phyloP scores from a whole-genome alignment of 805 yeast genomes.

The Teunomyces kruisii region DNA sequence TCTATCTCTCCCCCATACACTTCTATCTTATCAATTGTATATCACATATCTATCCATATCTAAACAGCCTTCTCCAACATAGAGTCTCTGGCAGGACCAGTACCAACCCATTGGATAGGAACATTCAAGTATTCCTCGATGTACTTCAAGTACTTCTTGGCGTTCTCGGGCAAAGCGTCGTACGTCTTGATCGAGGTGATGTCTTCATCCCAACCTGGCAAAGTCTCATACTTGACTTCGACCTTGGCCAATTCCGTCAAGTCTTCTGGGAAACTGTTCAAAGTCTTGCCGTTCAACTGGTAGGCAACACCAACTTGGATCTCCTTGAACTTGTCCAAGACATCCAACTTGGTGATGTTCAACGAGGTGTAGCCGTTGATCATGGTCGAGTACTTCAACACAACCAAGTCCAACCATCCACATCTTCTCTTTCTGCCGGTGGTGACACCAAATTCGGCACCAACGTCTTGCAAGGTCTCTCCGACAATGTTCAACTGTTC shows the following conservation, averaged over 20 bases:
- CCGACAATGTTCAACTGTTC: conserved; percentile 90
- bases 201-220: conserved; percentile 93
- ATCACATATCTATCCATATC: neutral
- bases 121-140: conserved; percentile 84
- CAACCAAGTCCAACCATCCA: conserved; percentile 98
- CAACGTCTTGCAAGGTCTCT: conserved; percentile 82
- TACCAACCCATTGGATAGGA: conserved; percentile 96
- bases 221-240: conserved; percentile 85
- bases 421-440: conserved; percentile 99
- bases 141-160: conserved; percentile 77
- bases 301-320: conserved; percentile 87
- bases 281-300: conserved; percentile 70
- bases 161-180: conserved; percentile 83
- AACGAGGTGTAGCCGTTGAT: conserved; percentile 94
- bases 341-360: conserved; percentile 95
- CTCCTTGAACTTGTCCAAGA: conserved; percentile 84
- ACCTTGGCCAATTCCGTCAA: conserved; percentile 77
- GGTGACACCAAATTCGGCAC: conserved; percentile 96
- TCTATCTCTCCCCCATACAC: no score
- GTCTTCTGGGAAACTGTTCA: conserved; percentile 91
- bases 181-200: conserved; percentile 70
- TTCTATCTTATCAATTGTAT: no score
- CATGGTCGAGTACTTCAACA: conserved; percentile 82
- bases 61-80: conserved; percentile 63
- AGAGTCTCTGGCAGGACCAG: conserved; percentile 95